A percentile compares a stretch with the other conserved stretches of the same genome.
phyloP scores from a whole-genome alignment of 441 rosid genomes.

The Metrosideros polymorpha region DNA sequence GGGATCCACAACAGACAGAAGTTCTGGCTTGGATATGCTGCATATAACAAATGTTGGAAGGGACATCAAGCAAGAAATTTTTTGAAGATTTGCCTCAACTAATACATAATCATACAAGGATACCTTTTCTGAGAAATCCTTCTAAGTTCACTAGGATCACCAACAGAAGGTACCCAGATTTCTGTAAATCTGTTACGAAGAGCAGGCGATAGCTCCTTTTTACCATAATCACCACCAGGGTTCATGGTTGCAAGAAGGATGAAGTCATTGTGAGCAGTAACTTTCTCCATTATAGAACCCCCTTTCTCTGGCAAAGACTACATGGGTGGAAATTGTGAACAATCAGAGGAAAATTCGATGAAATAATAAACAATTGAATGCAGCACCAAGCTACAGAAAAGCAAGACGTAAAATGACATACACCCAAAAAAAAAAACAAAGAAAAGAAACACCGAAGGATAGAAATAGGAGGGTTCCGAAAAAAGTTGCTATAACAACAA shows the following conservation, averaged over 20 bases:
- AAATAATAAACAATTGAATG: not conserved
- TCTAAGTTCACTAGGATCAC: slow-evolving; percentile 59
- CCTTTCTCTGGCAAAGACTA: slow-evolving; percentile 99
- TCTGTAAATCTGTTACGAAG: slow-evolving; percentile 97
- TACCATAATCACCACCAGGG: slow-evolving; percentile 99
- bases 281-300: slow-evolving; percentile 65
- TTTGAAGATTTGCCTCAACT: not conserved
- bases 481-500: not conserved
- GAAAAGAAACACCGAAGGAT: not conserved
- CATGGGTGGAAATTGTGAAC: not conserved
- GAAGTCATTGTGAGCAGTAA: slow-evolving; percentile 69
- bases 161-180: slow-evolving; percentile 94
- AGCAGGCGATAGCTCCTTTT: slow-evolving; percentile 98
- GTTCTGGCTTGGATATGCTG: slow-evolving; percentile 43
- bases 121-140: slow-evolving; percentile 71
- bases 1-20: slow-evolving; percentile 46
- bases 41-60: not conserved
- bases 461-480: not conserved
- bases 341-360: slow-evolving; percentile 1
- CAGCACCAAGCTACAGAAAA: not conserved
- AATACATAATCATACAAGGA: not conserved
- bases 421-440: not conserved
- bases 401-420: not conserved
- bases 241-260: slow-evolving; percentile 96
- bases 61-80: not conserved